phyloP scores from a whole-genome alignment of 2,329 filamentous ascomycete species.

The Coniochaeta sp. region DNA sequence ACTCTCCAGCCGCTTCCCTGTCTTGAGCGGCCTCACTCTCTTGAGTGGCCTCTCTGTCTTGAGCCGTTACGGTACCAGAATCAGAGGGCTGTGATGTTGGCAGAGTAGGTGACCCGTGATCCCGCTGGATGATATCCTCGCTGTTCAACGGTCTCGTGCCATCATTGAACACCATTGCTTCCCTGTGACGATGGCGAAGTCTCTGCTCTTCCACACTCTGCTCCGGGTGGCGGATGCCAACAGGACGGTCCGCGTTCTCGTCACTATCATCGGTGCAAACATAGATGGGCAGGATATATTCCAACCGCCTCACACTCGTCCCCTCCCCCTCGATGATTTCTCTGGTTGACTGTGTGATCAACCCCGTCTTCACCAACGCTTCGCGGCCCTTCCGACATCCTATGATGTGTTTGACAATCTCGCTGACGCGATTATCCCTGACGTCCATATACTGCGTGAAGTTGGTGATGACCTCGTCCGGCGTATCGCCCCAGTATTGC shows the following conservation, averaged over 20 bases:
- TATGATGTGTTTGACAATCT: conserved; percentile 42
- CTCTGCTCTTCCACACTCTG: conserved; percentile 62
- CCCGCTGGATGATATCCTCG: conserved; percentile 71
- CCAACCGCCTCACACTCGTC: conserved; percentile 15
- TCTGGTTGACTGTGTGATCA: conserved; percentile 27
- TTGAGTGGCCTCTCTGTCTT: background rate
- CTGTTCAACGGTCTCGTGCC: conserved; percentile 67
- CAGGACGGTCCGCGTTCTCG: conserved; percentile 19
- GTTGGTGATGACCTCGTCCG: conserved; percentile 44
- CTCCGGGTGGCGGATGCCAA: conserved; percentile 32
- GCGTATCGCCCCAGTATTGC: conserved; percentile 58
- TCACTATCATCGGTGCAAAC: conserved; percentile 21
- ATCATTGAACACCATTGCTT: conserved; percentile 88
- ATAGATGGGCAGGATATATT: conserved; percentile 26
- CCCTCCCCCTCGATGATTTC: conserved; percentile 14
- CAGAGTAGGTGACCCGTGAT: conserved; percentile 10
- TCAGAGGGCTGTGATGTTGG: background rate
- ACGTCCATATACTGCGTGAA: conserved; percentile 44
- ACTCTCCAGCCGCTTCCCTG: background rate
- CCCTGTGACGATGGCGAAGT: conserved; percentile 66
- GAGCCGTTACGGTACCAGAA: background rate
- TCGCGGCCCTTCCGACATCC: conserved; percentile 42
- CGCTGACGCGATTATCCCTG: conserved; percentile 45
- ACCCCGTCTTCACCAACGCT: conserved; percentile 42
- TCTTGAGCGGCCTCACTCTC: background rate